Evolutionary conservation across 2,329 filamentous ascomycete species (phyloP).

Genomic region (Epichloe festucae): DNA sequence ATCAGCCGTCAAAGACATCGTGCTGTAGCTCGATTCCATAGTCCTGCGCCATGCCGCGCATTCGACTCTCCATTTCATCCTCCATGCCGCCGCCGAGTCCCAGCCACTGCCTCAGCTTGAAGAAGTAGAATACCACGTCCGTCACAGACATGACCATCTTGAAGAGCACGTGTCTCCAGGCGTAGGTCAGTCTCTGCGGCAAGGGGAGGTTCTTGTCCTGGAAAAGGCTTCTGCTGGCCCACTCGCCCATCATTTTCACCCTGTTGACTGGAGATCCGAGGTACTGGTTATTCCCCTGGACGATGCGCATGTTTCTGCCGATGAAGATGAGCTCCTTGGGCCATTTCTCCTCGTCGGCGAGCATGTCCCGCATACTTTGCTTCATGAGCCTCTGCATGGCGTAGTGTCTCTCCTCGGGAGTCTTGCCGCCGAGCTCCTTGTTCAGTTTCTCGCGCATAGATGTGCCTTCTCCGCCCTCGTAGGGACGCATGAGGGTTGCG

Average conservation of each 20-base stretch:
- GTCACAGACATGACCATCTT: conserved; percentile 59
- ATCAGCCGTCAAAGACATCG: conserved; percentile 70
- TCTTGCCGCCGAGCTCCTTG: conserved; percentile 45
- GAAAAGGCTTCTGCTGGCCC: conserved; percentile 75
- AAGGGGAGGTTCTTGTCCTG: conserved; percentile 55
- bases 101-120: conserved; percentile 62
- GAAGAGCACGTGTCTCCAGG: conserved; percentile 72
- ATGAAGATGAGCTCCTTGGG: conserved; percentile 88
- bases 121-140: conserved; percentile 75
- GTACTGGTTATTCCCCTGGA: conserved; percentile 87
- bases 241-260: conserved; percentile 84
- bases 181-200: conserved; percentile 51
- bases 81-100: conserved; percentile 79
- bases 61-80: conserved; percentile 78
- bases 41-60: conserved; percentile 79
- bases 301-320: conserved; percentile 80
- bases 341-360: conserved; percentile 78
- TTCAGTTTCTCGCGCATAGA: conserved; percentile 53
- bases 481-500: conserved; percentile 79
- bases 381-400: conserved; percentile 82
- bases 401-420: conserved; percentile 62
- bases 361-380: conserved; percentile 51
- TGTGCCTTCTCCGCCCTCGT: conserved; percentile 63
- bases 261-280: conserved; percentile 82
- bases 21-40: conserved; percentile 87